These are phyloP conservation scores for Jackrogersella minutella DNA, from an alignment of 495 filamentous ascomycete genomes.

Conservation along the genomic window DNA sequence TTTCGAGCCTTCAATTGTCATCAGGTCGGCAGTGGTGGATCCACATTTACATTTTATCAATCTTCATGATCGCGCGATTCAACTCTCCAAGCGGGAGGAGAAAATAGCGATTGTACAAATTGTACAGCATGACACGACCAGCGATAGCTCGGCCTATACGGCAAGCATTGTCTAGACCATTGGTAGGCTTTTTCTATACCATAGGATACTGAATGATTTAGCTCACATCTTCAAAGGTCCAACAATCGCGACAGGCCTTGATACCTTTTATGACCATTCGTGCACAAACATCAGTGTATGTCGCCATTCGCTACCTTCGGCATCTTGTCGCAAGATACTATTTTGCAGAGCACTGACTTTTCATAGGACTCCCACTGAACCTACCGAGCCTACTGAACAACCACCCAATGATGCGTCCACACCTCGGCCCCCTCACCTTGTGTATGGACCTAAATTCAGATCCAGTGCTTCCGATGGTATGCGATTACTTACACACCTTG, in stretches of 20 bases:
- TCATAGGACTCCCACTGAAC: not conserved
- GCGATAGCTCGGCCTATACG: constrained; percentile 41
- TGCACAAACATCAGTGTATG: constrained; percentile 37
- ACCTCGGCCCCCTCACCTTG: constrained; percentile 21
- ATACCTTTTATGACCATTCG: constrained; percentile 26
- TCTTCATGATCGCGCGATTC: constrained; percentile 35
- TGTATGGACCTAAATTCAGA: constrained; percentile 25
- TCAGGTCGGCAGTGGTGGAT: too few relatives aligned
- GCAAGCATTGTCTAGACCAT: constrained; percentile 39
- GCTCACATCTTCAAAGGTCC: constrained; percentile 36
- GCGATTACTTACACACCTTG: constrained; percentile 21
- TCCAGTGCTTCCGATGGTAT: not conserved
- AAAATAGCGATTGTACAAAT: constrained; percentile 26
- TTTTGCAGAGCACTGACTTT: not conserved
- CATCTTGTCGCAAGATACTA: not conserved
- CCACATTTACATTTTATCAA: constrained; percentile 17
- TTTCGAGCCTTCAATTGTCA: constrained; percentile 30
- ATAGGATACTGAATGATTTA: not conserved
- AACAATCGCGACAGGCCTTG: constrained; percentile 36
- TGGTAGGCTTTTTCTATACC: constrained; percentile 23
- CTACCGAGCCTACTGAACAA: constrained; percentile 2
- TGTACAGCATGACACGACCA: constrained; percentile 39
- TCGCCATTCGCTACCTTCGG: not conserved
- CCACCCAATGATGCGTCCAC: not conserved
- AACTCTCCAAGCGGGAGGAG: constrained; percentile 10